Base-by-base conservation (phyloP, 164 flowering plant genomes). In the Aristolochia contorta region DNA sequence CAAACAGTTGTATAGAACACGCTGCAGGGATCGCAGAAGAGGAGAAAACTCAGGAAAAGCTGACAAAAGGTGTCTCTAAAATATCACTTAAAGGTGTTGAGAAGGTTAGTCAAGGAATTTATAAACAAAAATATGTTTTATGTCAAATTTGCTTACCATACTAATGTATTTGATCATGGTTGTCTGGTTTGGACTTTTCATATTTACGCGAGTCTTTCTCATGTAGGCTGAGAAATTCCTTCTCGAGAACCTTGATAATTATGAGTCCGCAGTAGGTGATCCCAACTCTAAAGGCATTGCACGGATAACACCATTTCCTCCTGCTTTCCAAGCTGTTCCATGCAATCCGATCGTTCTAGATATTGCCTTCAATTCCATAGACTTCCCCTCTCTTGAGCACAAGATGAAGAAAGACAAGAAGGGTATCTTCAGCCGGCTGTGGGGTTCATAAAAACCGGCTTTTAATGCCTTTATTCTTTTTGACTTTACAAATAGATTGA, bases 341-440 rank as follows among this genome's bases (percentile, higher is more conserved):
- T 80, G 96, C 56, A 89, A 84, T 70, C 99, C 99, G 1, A 85
- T 94, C 63, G 86, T 94, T 24, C 56, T 91, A 60, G 99, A 94
- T 68, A 80, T 94, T 54, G 97, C 93, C 30, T 87, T 76, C 56
- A 81, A 81, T 56, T 70, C 67, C 12, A 81, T 94, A 43, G 96
- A 86, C 23, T 94, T 91, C 80, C 99, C 99, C 50, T 78, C 97
- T 49, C 80, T 94, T 22, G 96, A 91, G n/a, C 73, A 69, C 76
- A 79, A 91, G 78, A 81, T 84, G 91, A 94, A 87, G 90, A 94
- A 94, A 71, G 91, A 87, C 62, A 77, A 74, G 74, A 92, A 84
- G 77, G 83, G 99, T 54, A 83, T 94, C 71, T 78, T 86, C 16
- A 83, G 95, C 47, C 73, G 97, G 77, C 67, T 91, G 43, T 91